Evolutionary conservation across 345 rosid species (phyloP), one percentile per base, ranked within the genome.

Genomic region (Syzygium aromaticum): DNA sequence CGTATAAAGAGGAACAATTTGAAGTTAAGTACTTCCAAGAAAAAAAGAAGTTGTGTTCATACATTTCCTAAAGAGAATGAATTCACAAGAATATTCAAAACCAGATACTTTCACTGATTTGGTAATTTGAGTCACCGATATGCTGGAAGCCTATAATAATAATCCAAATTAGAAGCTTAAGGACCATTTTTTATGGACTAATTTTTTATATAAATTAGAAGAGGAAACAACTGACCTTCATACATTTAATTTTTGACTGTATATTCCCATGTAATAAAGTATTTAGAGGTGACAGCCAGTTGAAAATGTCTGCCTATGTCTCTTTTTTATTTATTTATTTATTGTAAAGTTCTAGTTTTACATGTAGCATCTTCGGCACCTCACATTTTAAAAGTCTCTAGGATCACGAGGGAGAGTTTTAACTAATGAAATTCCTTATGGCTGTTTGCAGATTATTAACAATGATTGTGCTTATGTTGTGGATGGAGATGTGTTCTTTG

Each of bases 401-500:
- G 12, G 38, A 51, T 5, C 67, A n/a, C 5, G 17, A 61, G 33
- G 67, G 33, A 84, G 52, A 19, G 52, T 84, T 27, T 84, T 84
- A 15, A 84, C 7, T 51, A 84, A 49, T 27, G 23, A 54, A 17
- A 84, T 57, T 52, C 59, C 52, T 54, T 43, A 59, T 56, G 80
- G 22, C 33, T 49, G 28, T 59, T 61, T 92, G 91, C 95, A 96
- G 99, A 96, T 95, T 84, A 95, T 97, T 57, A 88, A 94, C 80
- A 97, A 96, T 33, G 98, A 86, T 85, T 94, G 86, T 89, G 99
- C 95, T 33, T 97, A 95, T 86, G 92, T 63, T 17, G 97, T 93
- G 84, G 97, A 92, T 25, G 98, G 98, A 11, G 98, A 96, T 90
- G 98, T 96, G 87, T 96, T 93, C 92, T 97, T 95, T 86, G 82